phyloP scores from a whole-genome alignment of 2,329 filamentous ascomycete genomes.

The Fusarium sp. region DNA sequence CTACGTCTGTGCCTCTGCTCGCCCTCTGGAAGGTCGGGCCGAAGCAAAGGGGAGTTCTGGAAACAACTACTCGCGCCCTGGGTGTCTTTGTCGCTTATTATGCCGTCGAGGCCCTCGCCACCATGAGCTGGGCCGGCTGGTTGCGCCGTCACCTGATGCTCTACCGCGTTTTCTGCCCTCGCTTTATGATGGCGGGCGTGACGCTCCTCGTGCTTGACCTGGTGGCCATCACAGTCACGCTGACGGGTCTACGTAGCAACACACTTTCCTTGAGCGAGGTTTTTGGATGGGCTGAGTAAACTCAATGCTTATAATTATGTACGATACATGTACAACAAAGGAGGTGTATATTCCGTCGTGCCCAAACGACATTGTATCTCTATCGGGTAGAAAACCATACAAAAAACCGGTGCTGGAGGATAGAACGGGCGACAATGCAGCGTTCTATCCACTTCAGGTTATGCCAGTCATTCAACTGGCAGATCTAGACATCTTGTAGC shows the following conservation, averaged over 20 bases:
- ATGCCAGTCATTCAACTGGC: constrained; percentile 6
- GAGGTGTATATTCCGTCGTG: not conserved
- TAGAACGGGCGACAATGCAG: constrained; percentile 10
- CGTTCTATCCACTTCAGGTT: constrained; percentile 20
- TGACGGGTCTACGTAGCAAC: constrained; percentile 83
- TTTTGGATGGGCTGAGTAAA: constrained; percentile 82
- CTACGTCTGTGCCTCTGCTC: constrained; percentile 83
- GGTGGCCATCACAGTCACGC: constrained; percentile 78
- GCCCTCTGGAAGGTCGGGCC: constrained; percentile 92
- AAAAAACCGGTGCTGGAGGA: constrained; percentile 20
- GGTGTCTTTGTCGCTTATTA: constrained; percentile 87
- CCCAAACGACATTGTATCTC: constrained; percentile 1
- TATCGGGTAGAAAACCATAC: constrained; percentile 3
- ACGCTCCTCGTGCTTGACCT: constrained; percentile 84
- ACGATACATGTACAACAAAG: constrained; percentile 27
- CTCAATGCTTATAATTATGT: constrained; percentile 16
- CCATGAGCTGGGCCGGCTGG: constrained; percentile 91
- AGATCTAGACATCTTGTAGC: constrained; percentile 31
- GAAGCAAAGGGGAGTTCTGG: constrained; percentile 78
- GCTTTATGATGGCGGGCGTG: constrained; percentile 87
- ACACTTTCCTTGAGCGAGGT: constrained; percentile 86
- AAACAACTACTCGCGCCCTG: constrained; percentile 78
- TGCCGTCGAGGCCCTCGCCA: constrained; percentile 85
- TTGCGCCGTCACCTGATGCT: constrained; percentile 95
- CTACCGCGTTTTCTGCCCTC: constrained; percentile 91